Percentiles rank a stretch among this genome's conserved stretches.
phyloP scores from a whole-genome alignment of 176 grass and related monocot genomes.

The Pontederia paniculata region DNA sequence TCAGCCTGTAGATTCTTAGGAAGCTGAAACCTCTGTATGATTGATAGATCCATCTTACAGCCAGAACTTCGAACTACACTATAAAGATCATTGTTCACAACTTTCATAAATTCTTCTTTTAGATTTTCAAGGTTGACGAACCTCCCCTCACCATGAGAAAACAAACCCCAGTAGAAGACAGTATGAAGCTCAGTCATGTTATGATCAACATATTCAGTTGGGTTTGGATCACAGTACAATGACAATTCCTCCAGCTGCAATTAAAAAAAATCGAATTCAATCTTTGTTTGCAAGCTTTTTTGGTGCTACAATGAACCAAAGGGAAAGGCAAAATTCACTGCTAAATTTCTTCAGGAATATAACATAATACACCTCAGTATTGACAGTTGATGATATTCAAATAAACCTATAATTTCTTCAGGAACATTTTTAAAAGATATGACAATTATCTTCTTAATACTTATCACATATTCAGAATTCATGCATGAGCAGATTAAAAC shows the following conservation, averaged over 20 bases:
- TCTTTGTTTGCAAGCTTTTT: no score
- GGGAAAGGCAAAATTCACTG: not conserved
- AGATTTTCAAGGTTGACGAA: conserved; percentile 27
- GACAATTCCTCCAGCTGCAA: conserved; percentile 46
- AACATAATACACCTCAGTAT: no score
- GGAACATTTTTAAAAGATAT: no score
- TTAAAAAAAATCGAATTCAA: not conserved
- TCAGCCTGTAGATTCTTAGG: conserved; percentile 34
- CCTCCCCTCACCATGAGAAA: conserved; percentile 7
- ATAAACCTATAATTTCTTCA: no score
- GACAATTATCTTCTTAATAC: no score
- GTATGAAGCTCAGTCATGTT: conserved; percentile 28
- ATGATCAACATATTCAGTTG: conserved; percentile 42
- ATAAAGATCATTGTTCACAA: conserved; percentile 36
- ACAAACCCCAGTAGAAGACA: conserved; percentile 58
- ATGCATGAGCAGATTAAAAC: no score
- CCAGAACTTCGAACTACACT: conserved; percentile 27
- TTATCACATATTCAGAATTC: no score
- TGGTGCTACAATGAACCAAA: not conserved
- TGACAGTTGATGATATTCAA: no score
- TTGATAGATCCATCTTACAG: conserved; percentile 32
- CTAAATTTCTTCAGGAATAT: no score
- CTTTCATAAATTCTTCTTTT: conserved; percentile 58
- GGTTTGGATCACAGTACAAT: conserved; percentile 42
- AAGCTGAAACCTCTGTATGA: conserved; percentile 27